A percentile compares a stretch with the other conserved stretches of the same genome.
phyloP scores from a whole-genome alignment of 2,329 filamentous ascomycete species.

The Pezicula rhizophila region DNA sequence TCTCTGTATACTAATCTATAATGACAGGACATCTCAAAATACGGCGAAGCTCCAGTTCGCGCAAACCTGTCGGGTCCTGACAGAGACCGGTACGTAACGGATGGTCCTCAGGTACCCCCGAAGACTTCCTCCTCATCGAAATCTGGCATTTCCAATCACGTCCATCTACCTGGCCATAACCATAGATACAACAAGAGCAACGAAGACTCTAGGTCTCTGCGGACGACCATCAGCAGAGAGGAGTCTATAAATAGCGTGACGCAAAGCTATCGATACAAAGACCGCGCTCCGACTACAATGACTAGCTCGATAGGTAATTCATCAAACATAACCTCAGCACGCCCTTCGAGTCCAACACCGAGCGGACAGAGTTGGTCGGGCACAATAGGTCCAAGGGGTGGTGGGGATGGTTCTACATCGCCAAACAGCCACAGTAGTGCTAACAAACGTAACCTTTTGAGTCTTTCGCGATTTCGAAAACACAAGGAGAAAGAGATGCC shows the following conservation, averaged over 20 bases:
- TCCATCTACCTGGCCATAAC: conserved; percentile 59
- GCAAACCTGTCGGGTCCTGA: conserved; percentile 64
- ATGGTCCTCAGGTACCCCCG: conserved; percentile 42
- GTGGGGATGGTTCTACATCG: conserved; percentile 43
- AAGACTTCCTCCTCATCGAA: conserved; percentile 60
- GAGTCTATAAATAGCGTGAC: conserved; percentile 52
- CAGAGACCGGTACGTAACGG: conserved; percentile 56
- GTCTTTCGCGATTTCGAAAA: conserved; percentile 25
- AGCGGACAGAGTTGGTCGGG: conserved; percentile 56
- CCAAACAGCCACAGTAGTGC: conserved; percentile 24
- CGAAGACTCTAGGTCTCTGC: conserved; percentile 58
- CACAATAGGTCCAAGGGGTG: conserved; percentile 8
- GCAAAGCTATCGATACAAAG: conserved; percentile 34
- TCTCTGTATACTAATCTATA: conserved; percentile 1
- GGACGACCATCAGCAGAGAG: conserved; percentile 71
- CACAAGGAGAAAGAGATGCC: conserved; percentile 50
- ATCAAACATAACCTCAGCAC: conserved; percentile 32
- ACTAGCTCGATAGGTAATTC: conserved; percentile 19
- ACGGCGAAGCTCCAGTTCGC: conserved; percentile 72
- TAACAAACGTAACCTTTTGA: conserved; percentile 18
- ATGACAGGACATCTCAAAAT: conserved; percentile 64
- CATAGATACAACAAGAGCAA: conserved; percentile 66
- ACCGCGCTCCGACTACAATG: conserved; percentile 33
- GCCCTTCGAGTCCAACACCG: conserved; percentile 77
- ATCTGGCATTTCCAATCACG: conserved; percentile 45